Evolutionary conservation across 345 rosid genomes (phyloP).

Genomic region (Aquilaria yunnanensis): DNA sequence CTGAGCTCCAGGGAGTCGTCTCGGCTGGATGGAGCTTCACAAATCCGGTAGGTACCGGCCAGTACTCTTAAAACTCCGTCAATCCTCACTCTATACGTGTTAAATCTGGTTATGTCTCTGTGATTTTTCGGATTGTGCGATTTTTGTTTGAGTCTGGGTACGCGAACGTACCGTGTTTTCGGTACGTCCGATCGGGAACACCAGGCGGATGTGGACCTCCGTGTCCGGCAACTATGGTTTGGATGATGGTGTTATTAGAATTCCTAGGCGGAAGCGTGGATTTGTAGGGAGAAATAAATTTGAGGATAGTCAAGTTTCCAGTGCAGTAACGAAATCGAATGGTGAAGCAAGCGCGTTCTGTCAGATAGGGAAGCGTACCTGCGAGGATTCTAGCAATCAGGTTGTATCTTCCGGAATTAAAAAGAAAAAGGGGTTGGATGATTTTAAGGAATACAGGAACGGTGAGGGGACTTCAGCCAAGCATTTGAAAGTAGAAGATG

Average conservation of each 20-base stretch:
- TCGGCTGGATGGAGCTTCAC: too few relatives aligned
- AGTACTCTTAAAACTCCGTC: too few relatives aligned
- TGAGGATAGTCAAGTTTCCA: conserved; percentile 36
- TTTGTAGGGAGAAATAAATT: conserved; percentile 67
- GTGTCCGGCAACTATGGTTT: conserved; percentile 17
- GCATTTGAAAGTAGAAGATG: conserved; percentile 37
- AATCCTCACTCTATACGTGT: too few relatives aligned
- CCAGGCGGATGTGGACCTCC: too few relatives aligned
- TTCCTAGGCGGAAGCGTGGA: conserved; percentile 87
- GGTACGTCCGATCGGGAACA: too few relatives aligned
- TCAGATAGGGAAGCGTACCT: conserved; percentile 27
- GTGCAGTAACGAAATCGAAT: conserved; percentile 29
- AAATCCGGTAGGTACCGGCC: too few relatives aligned
- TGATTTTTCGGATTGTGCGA: too few relatives aligned
- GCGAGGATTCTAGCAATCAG: conserved; percentile 30
- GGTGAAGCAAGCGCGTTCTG: conserved; percentile 27
- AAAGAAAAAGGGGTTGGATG: conserved; percentile 28
- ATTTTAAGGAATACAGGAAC: conserved; percentile 26
- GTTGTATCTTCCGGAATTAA: conserved; percentile 29
- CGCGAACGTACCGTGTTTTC: too few relatives aligned
- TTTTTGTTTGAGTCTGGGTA: too few relatives aligned
- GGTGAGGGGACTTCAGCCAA: conserved; percentile 22
- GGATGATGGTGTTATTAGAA: conserved; percentile 37
- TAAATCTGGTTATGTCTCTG: too few relatives aligned
- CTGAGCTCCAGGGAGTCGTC: too few relatives aligned